Conservation (phyloP, 495 filamentous ascomycete genomes). For the Penicillium maclennaniae region DNA sequence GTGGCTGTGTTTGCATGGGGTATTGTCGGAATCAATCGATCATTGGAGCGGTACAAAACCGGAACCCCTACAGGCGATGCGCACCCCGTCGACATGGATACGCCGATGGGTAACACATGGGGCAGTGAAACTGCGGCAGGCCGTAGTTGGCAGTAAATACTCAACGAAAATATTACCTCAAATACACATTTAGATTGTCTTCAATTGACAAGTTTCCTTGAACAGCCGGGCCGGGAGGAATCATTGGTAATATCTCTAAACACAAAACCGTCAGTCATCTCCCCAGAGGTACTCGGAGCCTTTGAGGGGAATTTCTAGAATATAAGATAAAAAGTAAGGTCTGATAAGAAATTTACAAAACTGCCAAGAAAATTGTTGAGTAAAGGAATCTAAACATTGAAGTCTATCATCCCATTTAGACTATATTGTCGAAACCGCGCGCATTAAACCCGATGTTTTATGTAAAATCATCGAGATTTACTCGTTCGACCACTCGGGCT, state of each 20-base stretch:
- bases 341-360: too few species aligned
- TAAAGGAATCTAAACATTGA: too few species aligned
- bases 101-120: constrained; percentile 1
- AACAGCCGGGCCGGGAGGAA: too few species aligned
- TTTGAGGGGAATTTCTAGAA: too few species aligned
- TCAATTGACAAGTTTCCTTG: not conserved
- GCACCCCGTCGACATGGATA: constrained; percentile 45
- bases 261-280: too few species aligned
- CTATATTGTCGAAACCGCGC: not conserved
- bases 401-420: too few species aligned
- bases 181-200: not conserved
- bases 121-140: constrained; percentile 9
- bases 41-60: constrained; percentile 57
- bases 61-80: constrained; percentile 60
- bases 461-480: constrained; percentile 35
- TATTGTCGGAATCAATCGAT: constrained; percentile 76
- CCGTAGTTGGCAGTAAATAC: constrained; percentile 3
- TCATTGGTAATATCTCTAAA: too few species aligned
- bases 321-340: too few species aligned
- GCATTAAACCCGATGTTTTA: not conserved
- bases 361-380: too few species aligned
- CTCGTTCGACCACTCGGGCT: constrained; percentile 84
- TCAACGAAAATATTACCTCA: not conserved
- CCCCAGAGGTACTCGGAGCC: too few species aligned
- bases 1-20: constrained; percentile 53